phyloP scores from a whole-genome alignment of 1,139 yeast species.

The Saccharomycopsis crataegensis region DNA sequence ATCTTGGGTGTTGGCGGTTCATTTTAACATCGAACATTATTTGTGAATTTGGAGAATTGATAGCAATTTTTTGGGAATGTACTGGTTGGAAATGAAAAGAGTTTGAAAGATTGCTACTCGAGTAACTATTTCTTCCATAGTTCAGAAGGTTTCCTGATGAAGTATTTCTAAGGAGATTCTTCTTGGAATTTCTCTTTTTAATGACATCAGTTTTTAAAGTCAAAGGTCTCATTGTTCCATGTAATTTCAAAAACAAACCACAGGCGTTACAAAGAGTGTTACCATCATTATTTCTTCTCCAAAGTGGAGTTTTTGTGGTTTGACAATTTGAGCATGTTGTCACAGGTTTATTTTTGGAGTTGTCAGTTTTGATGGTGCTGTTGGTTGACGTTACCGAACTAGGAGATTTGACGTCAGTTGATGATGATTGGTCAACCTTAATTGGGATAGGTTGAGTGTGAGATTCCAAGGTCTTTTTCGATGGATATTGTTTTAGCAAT shows the following conservation, averaged over 20 bases:
- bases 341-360: conserved; percentile 10
- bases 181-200: conserved; percentile 56
- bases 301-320: conserved; percentile 88
- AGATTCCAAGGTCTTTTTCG: no score
- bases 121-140: background rate
- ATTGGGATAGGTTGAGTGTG: background rate
- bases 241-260: conserved; percentile 82
- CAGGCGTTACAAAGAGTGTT: conserved; percentile 94
- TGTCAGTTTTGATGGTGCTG: background rate
- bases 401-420: conserved; percentile 1
- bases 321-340: conserved; percentile 72
- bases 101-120: no score
- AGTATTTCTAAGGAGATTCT: conserved; percentile 17
- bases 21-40: background rate
- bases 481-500: no score
- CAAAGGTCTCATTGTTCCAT: conserved; percentile 89
- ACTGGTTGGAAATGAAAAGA: background rate
- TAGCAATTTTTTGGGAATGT: background rate
- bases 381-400: background rate
- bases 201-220: conserved; percentile 88
- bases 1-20: no score
- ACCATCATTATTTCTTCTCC: conserved; percentile 92
- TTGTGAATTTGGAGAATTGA: background rate
- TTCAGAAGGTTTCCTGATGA: conserved; percentile 4
- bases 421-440: conserved; percentile 15